Percentiles rank a stretch among this genome's conserved stretches.
Evolutionary conservation across 768 basidiomycete species (phyloP).

Genomic region (Suillus luteus): DNA sequence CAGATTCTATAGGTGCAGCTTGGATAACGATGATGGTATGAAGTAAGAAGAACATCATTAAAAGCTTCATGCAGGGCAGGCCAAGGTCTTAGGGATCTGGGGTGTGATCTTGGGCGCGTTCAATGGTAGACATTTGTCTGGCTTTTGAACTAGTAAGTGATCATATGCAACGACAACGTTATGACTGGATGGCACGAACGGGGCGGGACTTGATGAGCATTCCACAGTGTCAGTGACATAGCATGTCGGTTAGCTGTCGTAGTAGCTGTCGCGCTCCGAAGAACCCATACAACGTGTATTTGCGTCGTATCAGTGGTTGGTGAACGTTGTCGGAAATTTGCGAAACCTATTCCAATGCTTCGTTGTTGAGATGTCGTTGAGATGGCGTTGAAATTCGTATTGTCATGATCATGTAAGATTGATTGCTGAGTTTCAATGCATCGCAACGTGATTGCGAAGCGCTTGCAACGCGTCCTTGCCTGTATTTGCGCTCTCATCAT

Average conservation of each 20-base stretch:
- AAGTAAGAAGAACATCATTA: not conserved
- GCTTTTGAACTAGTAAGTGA: not conserved
- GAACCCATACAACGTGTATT: not conserved
- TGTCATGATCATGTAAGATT: not conserved
- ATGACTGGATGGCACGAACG: not conserved
- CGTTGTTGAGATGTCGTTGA: not conserved
- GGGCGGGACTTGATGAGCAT: not conserved
- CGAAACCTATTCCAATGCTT: not conserved
- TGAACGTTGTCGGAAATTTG: not conserved
- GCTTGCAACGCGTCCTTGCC: not conserved
- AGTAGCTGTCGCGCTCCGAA: not conserved
- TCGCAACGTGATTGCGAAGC: not conserved
- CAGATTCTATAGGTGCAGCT: not conserved
- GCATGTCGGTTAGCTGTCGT: constrained; percentile 1
- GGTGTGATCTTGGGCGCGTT: not conserved
- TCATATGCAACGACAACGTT: too few relatives aligned
- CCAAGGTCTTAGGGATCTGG: not conserved
- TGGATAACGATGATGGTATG: not conserved
- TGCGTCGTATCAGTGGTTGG: not conserved
- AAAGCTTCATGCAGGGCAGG: not conserved
- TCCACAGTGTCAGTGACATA: not conserved
- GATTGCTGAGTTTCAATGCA: not conserved
- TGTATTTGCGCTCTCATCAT: not conserved
- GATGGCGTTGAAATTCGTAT: not conserved
- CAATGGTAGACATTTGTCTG: not conserved